phyloP scores from a whole-genome alignment of 2,329 filamentous ascomycete species.

The Cladosporium cucumerinum region DNA sequence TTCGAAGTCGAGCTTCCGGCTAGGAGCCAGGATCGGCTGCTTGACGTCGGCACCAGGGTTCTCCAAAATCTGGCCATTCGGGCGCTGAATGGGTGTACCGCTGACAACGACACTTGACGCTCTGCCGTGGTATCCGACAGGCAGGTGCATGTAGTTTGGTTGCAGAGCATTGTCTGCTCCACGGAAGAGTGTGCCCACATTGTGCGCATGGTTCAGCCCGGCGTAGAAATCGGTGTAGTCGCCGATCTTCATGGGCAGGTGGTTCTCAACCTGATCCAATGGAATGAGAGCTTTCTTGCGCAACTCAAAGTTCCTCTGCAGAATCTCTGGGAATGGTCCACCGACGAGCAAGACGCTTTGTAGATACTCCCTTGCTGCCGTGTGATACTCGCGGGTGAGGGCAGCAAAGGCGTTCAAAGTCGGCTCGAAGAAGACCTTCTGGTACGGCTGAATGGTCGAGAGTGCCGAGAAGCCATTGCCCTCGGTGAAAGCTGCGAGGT shows the following conservation, averaged over 20 bases:
- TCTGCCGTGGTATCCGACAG: constrained; percentile 77
- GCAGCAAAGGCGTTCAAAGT: constrained; percentile 72
- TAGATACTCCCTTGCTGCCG: constrained; percentile 65
- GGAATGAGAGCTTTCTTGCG: constrained; percentile 58
- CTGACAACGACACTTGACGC: constrained; percentile 73
- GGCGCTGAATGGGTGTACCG: constrained; percentile 68
- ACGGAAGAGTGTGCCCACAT: constrained; percentile 68
- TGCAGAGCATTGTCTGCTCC: constrained; percentile 70
- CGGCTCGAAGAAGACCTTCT: constrained; percentile 60
- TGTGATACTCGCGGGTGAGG: constrained; percentile 65
- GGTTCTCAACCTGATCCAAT: constrained; percentile 58
- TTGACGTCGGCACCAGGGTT: constrained; percentile 62
- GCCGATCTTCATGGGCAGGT: constrained; percentile 73
- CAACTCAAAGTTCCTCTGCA: constrained; percentile 60
- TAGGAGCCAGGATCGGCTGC: constrained; percentile 60
- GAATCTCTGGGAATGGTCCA: constrained; percentile 57
- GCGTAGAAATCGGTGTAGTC: constrained; percentile 79
- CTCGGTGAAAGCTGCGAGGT: constrained; percentile 61
- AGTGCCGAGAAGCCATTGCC: constrained; percentile 59
- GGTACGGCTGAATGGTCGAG: constrained; percentile 55
- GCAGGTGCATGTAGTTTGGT: constrained; percentile 77
- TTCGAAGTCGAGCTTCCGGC: constrained; percentile 71
- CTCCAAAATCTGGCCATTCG: constrained; percentile 69
- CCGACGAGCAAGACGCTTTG: constrained; percentile 62
- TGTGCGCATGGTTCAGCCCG: constrained; percentile 73